Evolutionary conservation across 2,329 filamentous ascomycete species (phyloP), one percentile per base, ranked within the genome.

Genomic region (Colletotrichum cereale): DNA sequence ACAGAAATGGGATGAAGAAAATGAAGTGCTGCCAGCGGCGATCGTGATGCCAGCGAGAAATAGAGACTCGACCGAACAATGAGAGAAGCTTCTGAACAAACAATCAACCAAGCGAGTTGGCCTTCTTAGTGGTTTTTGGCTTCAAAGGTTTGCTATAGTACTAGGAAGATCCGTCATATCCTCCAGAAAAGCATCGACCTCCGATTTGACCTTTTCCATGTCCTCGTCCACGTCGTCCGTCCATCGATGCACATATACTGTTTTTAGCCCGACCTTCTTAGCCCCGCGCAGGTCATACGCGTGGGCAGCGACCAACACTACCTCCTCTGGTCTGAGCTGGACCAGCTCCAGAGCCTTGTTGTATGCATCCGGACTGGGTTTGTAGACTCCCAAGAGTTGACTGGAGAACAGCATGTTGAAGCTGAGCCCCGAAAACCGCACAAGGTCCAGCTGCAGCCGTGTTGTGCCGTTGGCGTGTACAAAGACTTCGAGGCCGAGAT

Each of bases 391-490:
- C 0, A 89, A 73, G 3, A 89, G 77, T 76, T 89, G 81, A 44
- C 84, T 86, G 0, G 86, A 88, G 65, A 89, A 85, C 1, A 89
- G 73, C 81, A 86, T 84, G 71, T 87, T 76, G 77, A 89, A 89
- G 0, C 72, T 74, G 55, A 89, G 75, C 0, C 82, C 83, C 1
- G 86, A 85, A 0, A 83, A 88, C 36, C 80, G 78, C 1, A 77
- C 78, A 3, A 89, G 80, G 74, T 89, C 86, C 2, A 89, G 82
- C 73, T 89, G 87, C 1, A 89, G 79, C 21, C 87, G 82, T 2
- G 84, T 86, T 0, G 86, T 88, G 0, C 87, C 87, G 67, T 89
- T 89, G 7, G 86, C 87, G 58, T 85, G 82, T 5, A 89, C 87
- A 63, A 87, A 85, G 0, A 85, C 76, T 69, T 86, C 82, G 8